Evolutionary conservation across 768 basidiomycete species (phyloP), one percentile per base, ranked within the genome.

Genomic region (Nidula microcarpa): DNA sequence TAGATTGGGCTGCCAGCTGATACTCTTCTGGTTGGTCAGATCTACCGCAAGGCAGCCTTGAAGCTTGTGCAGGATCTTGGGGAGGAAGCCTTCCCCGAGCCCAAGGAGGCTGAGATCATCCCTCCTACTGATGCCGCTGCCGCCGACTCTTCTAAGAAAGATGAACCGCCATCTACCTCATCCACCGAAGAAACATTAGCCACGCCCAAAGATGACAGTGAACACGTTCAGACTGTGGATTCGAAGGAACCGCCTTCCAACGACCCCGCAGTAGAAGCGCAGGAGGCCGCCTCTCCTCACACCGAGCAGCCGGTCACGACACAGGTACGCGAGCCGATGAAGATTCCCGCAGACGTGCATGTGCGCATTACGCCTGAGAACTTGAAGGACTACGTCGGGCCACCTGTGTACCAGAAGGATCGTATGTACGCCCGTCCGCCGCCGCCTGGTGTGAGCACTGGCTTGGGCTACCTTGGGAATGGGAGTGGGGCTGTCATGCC

Each of bases 401-500:
- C 96, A 11, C 91, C 91, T 6, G 78, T 97, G 44, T 98, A 97
- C 67, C 92, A 98, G 68, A 92, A 92, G 70, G 96, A 98, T 62
- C 72, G 96, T 55, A 81, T 99, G 78, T 99, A 97, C 61, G 77
- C 79, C 11, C 73, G 74, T 34, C 70, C 83, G 1, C 91, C 93
- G 0, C 96, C 96, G 1, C 82, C 93, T 3, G 97, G 97, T 34
- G 97, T 99, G 33, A 89, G 87, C 63, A 97, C 94, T 11, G 97
- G 97, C 14, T 72, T 99, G 3, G 97, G 97, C 3, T 98, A 98
- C 68, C 75, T 96, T 23, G 96, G 96, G 1, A 98, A 98, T 67
- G 97, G 97, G 0, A 90, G 89, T 11, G 97, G 97, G 23, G 89
- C 93, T 4, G 91, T 98, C 43, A 96, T 98, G 94, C 95, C 95